These are phyloP conservation scores for Boletus rex-veris DNA, from an alignment of 768 basidiomycete species.

Conservation along the genomic window DNA sequence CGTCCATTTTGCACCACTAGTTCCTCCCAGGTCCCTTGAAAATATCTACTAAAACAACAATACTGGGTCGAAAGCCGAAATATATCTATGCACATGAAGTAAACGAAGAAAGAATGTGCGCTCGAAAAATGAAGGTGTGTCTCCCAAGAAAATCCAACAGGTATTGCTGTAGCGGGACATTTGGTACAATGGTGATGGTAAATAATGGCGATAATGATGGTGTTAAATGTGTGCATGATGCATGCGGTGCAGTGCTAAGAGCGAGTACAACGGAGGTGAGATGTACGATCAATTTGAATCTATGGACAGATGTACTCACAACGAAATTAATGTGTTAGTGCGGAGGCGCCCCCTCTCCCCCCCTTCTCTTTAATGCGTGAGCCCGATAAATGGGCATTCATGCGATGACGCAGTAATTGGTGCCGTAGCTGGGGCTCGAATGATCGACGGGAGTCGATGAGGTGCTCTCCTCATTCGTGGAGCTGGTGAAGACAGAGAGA, in stretches of 20 bases:
- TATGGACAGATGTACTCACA: conserved; percentile 14
- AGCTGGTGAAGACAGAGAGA: conserved; percentile 13
- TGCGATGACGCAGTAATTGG: conserved; percentile 18
- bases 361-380: neutral
- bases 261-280: conserved; percentile 7
- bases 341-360: neutral
- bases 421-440: neutral
- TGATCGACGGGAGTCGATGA: conserved; percentile 16
- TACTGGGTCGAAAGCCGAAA: conserved; percentile 19
- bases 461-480: conserved; percentile 3
- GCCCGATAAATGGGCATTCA: conserved; percentile 3
- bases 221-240: conserved; percentile 4
- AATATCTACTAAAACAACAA: conserved; percentile 22
- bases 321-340: conserved; percentile 12
- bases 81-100: conserved; percentile 8
- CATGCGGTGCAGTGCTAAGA: conserved; percentile 1
- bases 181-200: conserved; percentile 4
- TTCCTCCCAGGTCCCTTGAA: neutral
- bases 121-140: neutral
- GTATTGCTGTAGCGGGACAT: conserved; percentile 2
- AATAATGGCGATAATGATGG: conserved; percentile 1
- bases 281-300: neutral
- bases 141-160: conserved; percentile 1
- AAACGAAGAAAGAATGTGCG: conserved; percentile 18
- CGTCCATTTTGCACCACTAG: neutral